phyloP scores from a whole-genome alignment of 2,329 filamentous ascomycete species.

The Fragosphaeria purpurea region DNA sequence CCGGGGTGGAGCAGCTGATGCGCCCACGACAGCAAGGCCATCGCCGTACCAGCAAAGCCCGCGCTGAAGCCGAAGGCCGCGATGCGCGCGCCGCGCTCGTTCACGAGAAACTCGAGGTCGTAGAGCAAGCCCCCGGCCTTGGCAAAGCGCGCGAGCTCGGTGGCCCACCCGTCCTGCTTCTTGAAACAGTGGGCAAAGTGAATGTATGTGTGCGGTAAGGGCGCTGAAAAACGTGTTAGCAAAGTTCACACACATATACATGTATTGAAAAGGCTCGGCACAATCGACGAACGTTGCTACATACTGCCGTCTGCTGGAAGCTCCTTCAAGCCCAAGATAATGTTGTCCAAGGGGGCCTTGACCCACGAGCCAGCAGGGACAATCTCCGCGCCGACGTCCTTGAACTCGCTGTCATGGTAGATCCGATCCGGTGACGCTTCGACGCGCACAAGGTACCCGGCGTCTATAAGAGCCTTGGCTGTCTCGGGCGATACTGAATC shows the following conservation, averaged over 20 bases:
- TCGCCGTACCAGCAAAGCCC: slow-evolving; percentile 63
- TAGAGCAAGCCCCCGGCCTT: slow-evolving; percentile 60
- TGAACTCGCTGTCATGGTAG: slow-evolving; percentile 51
- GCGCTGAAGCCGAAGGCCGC: slow-evolving; percentile 66
- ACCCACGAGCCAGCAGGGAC: slow-evolving; percentile 59
- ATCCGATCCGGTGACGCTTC: slow-evolving; percentile 61
- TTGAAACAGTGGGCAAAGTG: slow-evolving; percentile 64
- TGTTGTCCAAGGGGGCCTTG: slow-evolving; percentile 55
- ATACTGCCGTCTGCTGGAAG: slow-evolving; percentile 58
- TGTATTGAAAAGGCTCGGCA: too few species aligned
- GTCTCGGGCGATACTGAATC: slow-evolving; percentile 12
- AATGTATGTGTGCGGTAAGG: slow-evolving; percentile 62
- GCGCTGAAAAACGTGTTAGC: slow-evolving; percentile 17
- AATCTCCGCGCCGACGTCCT: slow-evolving; percentile 52
- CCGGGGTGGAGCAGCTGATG: slow-evolving; percentile 59
- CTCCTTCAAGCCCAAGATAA: slow-evolving; percentile 71
- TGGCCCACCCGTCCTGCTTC: slow-evolving; percentile 67
- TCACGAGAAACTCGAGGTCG: slow-evolving; percentile 82
- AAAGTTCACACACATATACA: too few species aligned
- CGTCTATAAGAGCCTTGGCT: slow-evolving; percentile 49
- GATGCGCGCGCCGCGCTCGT: slow-evolving; percentile 54
- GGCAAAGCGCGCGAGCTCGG: slow-evolving; percentile 69
- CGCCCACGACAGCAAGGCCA: slow-evolving; percentile 72
- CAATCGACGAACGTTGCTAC: slow-evolving; percentile 14
- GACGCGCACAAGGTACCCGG: slow-evolving; percentile 58